Base-by-base conservation (phyloP, 2,329 filamentous ascomycete genomes). In the Botrytis hyacinthi region DNA sequence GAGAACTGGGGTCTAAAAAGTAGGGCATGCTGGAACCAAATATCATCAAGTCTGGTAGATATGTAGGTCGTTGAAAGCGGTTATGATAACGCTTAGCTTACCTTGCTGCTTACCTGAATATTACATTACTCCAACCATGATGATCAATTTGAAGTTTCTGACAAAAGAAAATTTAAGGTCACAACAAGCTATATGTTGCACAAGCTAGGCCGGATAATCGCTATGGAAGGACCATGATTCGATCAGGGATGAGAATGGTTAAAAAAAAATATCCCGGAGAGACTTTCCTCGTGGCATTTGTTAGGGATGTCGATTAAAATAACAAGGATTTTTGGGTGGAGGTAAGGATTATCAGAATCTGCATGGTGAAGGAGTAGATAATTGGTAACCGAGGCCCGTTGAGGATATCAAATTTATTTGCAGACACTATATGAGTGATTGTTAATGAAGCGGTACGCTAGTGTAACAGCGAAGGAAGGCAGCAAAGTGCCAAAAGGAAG, bases 261-360 rank as follows among this genome's bases (percentile, higher is more conserved):
- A 32, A 71, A 51, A 71, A 51, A 26, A 51, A 71, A 40, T 61
- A n/a, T 54, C 48, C 54, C 57, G 59, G 59, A 71, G 44, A 63
- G 42, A 54, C 42, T 57, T 54, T 68, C 70, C 71, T 72, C 71
- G 62, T 72, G 71, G 71, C 70, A 68, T 72, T 44, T 68, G 71
- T 60, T 67, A 60, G 62, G 62, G 51, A 32, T 72, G 46, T 46
- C 48, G 67, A 72, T 68, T 42, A 54, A 68, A 51, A 68, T 20
- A 29, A 20, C 62, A 68, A 60, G 70, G 60, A 18, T 72, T 10
- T 22, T 59, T 60, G 51, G 46, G 51, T 72, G 29, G 32, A 68
- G 46, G 70, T 35, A 68, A 42, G 61, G 70, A 67, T 72, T 44
- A 46, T 29, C 12, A 8, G 4, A 59, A 26, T 42, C 71, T 68